Percentiles rank a stretch among this genome's conserved stretches.
These are phyloP conservation scores for Lodderomyces oxycetoniae DNA, from an alignment of 1,139 yeast genomes.

Conservation along the genomic window DNA sequence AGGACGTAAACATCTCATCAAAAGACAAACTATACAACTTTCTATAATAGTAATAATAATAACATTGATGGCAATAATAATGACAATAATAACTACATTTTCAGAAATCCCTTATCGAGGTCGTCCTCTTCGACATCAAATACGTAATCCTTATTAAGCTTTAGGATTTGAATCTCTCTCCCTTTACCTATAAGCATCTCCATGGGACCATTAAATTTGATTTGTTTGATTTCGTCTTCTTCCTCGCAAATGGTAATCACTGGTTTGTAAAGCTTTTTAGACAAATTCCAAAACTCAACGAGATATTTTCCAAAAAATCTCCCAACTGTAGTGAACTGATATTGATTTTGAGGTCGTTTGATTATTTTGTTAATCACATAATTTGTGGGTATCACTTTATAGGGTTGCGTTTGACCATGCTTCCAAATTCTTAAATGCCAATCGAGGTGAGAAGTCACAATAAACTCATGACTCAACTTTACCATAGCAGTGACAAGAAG, in stretches of 20 bases:
- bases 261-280: slow-evolving; percentile 35
- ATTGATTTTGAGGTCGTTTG: slow-evolving; percentile 37
- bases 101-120: background rate
- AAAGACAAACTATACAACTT: slow-evolving; percentile 48
- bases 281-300: slow-evolving; percentile 56
- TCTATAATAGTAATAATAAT: slow-evolving; percentile 18
- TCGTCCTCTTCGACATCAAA: slow-evolving; percentile 2
- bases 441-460: slow-evolving; percentile 26
- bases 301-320: slow-evolving; percentile 24
- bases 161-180: slow-evolving; percentile 4
- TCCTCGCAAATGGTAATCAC: slow-evolving; percentile 16
- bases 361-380: slow-evolving; percentile 40
- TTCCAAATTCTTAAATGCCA: slow-evolving; percentile 31
- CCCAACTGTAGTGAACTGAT: slow-evolving; percentile 49
- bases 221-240: slow-evolving; percentile 11
- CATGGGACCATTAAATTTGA: slow-evolving; percentile 19
- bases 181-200: slow-evolving; percentile 12
- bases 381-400: slow-evolving; percentile 22
- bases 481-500: slow-evolving; percentile 4
- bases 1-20: slow-evolving; percentile 51
- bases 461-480: slow-evolving; percentile 2
- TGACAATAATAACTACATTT: too few species aligned
- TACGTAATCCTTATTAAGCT: slow-evolving; percentile 1
- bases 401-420: slow-evolving; percentile 4
- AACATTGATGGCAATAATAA: too few species aligned